phyloP scores from a whole-genome alignment of 2,329 filamentous ascomycete species.

The Alternaria longipes region DNA sequence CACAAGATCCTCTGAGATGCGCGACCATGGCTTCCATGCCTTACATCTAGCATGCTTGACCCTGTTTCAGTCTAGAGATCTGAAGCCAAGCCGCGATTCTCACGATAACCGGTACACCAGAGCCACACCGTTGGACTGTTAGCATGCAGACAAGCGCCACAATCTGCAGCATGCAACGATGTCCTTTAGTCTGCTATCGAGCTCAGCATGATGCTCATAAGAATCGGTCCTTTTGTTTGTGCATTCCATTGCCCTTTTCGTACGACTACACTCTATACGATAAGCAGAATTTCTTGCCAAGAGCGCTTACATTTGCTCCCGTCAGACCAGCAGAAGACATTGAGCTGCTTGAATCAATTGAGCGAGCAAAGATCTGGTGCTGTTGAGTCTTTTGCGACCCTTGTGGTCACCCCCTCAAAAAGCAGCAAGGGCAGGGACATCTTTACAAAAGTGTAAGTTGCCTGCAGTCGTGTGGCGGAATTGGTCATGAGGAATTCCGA shows the following conservation, averaged over 20 bases:
- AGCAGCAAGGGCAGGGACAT: background rate
- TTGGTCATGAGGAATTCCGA: background rate
- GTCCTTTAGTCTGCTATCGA: background rate
- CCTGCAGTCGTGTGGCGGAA: background rate
- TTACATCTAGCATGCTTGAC: conserved; percentile 11
- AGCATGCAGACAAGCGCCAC: background rate
- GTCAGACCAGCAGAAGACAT: background rate
- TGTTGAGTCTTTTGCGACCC: background rate
- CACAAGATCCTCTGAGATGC: conserved; percentile 9
- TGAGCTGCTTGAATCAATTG: background rate
- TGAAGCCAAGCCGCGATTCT: conserved; percentile 8
- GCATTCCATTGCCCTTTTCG: background rate
- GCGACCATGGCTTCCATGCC: conserved; percentile 4
- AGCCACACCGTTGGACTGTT: conserved; percentile 1
- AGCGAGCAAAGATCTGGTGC: background rate
- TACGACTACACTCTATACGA: background rate
- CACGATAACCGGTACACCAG: conserved; percentile 10
- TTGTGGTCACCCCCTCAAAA: background rate
- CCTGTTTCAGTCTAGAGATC: conserved; percentile 4
- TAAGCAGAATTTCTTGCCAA: background rate
- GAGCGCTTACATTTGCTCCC: background rate
- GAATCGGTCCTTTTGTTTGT: background rate
- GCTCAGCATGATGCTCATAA: background rate
- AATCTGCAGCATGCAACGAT: background rate
- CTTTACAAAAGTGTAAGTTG: background rate